Conservation (phyloP, 2,329 filamentous ascomycete genomes). For the Phaeoacremonium minimum region DNA sequence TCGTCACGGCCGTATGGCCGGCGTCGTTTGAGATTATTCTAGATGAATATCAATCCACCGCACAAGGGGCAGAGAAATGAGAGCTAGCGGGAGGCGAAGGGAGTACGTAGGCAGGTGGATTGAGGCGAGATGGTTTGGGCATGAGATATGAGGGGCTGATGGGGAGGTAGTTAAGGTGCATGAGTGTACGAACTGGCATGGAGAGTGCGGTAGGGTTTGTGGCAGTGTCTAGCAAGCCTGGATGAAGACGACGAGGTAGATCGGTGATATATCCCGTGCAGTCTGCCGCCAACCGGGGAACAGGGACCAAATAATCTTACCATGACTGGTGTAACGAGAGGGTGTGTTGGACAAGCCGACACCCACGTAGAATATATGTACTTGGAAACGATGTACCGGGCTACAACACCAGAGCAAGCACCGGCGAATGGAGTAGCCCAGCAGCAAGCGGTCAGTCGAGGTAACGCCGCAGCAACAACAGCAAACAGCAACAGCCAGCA, state of each 20-base stretch:
- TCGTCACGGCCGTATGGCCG: conserved; percentile 34
- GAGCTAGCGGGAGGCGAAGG: no score
- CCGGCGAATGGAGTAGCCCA: no score
- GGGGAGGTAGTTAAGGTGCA: no score
- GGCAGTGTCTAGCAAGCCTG: conserved; percentile 19
- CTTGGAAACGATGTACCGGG: conserved; percentile 9
- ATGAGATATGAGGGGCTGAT: no score
- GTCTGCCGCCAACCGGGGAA: conserved; percentile 33
- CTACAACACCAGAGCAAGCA: no score
- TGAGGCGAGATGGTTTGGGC: no score
- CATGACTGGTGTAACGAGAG: conserved; percentile 39
- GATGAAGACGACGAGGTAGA: conserved; percentile 15
- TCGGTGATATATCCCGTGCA: conserved; percentile 41
- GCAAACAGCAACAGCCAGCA: background rate
- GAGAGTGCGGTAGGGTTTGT: no score
- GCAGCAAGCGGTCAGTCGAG: conserved; percentile 1
- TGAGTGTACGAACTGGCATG: no score
- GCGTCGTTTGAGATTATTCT: conserved; percentile 38
- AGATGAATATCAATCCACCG: conserved; percentile 25
- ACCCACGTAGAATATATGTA: conserved; percentile 21
- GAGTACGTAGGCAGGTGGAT: no score
- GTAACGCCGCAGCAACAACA: conserved; percentile 1
- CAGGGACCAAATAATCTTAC: conserved; percentile 35
- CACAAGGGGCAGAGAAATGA: conserved; percentile 18
- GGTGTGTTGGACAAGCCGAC: conserved; percentile 29